These are phyloP conservation scores for Suhomyces prunicola DNA, from an alignment of 805 yeast genomes.

Conservation along the genomic window DNA sequence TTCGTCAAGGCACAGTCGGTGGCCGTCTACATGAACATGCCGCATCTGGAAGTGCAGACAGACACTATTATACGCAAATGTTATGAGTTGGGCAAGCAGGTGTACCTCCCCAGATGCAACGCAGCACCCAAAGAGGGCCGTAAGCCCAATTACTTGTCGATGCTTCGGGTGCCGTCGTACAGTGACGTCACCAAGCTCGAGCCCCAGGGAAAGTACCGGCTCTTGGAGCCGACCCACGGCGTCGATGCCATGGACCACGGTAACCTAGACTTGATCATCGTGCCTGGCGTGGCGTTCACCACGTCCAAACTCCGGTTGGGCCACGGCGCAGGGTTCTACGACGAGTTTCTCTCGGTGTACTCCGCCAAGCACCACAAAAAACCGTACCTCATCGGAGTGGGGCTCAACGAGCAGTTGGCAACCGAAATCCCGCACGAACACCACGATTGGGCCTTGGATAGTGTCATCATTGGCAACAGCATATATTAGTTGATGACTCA, in stretches of 20 bases:
- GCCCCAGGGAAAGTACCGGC: constrained; percentile 66
- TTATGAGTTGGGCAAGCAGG: constrained; percentile 46
- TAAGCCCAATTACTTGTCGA: constrained; percentile 45
- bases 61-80: constrained; percentile 48
- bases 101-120: constrained; percentile 58
- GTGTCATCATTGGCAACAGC: constrained; percentile 43
- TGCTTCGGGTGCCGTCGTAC: constrained; percentile 47
- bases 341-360: constrained; percentile 45
- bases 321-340: constrained; percentile 93
- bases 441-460: constrained; percentile 63
- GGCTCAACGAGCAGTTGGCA: constrained; percentile 62
- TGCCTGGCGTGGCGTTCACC: constrained; percentile 87
- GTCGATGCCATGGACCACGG: constrained; percentile 26
- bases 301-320: constrained; percentile 59
- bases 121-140: constrained; percentile 25
- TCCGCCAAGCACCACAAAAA: constrained; percentile 13
- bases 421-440: constrained; percentile 51
- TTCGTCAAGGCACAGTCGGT: constrained; percentile 47
- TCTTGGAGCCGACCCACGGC: constrained; percentile 61
- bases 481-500: constrained; percentile 3
- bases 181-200: constrained; percentile 43
- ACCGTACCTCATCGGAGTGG: constrained; percentile 59
- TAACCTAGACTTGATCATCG: constrained; percentile 61
- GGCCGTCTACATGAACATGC: constrained; percentile 79
- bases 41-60: constrained; percentile 66